Percentiles rank a stretch among this genome's conserved stretches.
Evolutionary conservation across 495 filamentous ascomycete genomes (phyloP).

Genomic region (Darksidea phi): DNA sequence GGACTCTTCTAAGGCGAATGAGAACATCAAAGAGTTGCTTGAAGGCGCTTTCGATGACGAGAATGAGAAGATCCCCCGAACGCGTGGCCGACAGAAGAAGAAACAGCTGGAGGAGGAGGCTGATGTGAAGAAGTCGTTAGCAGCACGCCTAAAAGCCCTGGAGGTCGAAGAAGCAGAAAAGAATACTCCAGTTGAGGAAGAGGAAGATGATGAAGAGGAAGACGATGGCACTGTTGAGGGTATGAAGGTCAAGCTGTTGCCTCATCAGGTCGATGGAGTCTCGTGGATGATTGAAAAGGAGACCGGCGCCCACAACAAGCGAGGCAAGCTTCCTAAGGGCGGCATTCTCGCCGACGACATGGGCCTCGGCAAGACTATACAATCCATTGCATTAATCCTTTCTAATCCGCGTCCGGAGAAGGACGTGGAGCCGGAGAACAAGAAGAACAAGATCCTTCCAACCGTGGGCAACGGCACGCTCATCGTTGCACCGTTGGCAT

Average conservation of each 20-base stretch:
- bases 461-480: conserved; percentile 74
- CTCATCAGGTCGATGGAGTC: conserved; percentile 89
- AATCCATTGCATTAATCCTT: conserved; percentile 79
- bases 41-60: conserved; percentile 87
- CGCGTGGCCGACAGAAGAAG: conserved; percentile 54
- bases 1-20: conserved; percentile 71
- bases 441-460: conserved; percentile 59
- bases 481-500: conserved; percentile 88
- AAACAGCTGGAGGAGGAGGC: conserved; percentile 39
- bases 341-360: conserved; percentile 88
- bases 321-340: conserved; percentile 74
- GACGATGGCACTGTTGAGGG: conserved; percentile 77
- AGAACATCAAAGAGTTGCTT: conserved; percentile 82
- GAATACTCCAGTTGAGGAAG: conserved; percentile 40
- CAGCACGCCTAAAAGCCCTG: conserved; percentile 60
- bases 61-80: conserved; percentile 59
- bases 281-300: conserved; percentile 92
- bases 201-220: conserved; percentile 65
- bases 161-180: conserved; percentile 49
- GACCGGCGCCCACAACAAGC: conserved; percentile 69
- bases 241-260: conserved; percentile 79
- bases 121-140: conserved; percentile 53
- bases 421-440: conserved; percentile 44
- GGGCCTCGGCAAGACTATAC: conserved; percentile 82
- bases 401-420: conserved; percentile 69